Conservation (phyloP, 2,329 filamentous ascomycete species). For the Epichloe sibirici region DNA sequence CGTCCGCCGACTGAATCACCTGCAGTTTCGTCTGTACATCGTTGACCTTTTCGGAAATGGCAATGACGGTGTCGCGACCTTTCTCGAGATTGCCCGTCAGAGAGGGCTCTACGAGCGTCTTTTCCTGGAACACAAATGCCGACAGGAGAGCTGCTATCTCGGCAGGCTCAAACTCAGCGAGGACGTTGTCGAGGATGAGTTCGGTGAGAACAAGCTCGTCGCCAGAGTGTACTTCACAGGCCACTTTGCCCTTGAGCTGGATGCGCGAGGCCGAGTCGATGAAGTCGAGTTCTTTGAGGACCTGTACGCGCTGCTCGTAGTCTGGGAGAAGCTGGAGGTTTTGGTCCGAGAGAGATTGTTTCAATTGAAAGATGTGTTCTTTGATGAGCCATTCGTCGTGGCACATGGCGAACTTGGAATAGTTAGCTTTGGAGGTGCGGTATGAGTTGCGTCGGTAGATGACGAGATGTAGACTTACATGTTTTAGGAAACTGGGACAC, state of each 20-base stretch:
- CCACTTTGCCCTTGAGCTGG: slow-evolving; percentile 94
- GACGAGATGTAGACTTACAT: slow-evolving; percentile 42
- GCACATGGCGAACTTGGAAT: slow-evolving; percentile 74
- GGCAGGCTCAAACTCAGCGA: slow-evolving; percentile 88
- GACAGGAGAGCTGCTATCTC: slow-evolving; percentile 93
- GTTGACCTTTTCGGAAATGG: slow-evolving; percentile 87
- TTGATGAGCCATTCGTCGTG: slow-evolving; percentile 95
- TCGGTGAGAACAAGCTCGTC: slow-evolving; percentile 95
- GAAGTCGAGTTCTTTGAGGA: slow-evolving; percentile 84
- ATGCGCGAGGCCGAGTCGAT: slow-evolving; percentile 80
- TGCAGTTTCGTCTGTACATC: slow-evolving; percentile 80
- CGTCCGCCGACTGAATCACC: slow-evolving; percentile 80
- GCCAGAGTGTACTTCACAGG: slow-evolving; percentile 94
- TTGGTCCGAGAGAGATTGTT: slow-evolving; percentile 85
- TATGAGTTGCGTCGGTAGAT: too few relatives aligned
- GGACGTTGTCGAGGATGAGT: slow-evolving; percentile 88
- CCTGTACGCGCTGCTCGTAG: slow-evolving; percentile 88
- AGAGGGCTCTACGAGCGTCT: slow-evolving; percentile 70
- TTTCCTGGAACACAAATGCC: slow-evolving; percentile 95
- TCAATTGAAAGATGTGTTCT: slow-evolving; percentile 79
- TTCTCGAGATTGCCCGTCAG: slow-evolving; percentile 71
- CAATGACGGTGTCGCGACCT: slow-evolving; percentile 75
- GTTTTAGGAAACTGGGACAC: slow-evolving; percentile 75
- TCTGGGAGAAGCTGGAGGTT: slow-evolving; percentile 92
- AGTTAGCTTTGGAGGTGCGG: slow-evolving; percentile 1